Evolutionary conservation across 2,329 filamentous ascomycete genomes (phyloP).

Genomic region (Cladorrhinum sp.): DNA sequence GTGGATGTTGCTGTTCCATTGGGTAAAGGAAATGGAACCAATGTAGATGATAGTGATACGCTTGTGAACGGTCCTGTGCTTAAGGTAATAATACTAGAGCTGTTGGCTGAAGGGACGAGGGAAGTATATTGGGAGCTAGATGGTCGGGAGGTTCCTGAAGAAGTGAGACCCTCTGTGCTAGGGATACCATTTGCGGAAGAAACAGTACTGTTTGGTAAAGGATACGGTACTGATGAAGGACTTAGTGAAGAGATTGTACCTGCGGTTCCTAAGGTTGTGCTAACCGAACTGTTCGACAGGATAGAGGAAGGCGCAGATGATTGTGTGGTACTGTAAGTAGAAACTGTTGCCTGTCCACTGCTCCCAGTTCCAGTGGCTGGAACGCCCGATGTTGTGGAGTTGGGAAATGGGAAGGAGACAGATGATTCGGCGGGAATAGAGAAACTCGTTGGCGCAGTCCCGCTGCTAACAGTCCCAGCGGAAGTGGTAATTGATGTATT

Average conservation of each 20-base stretch:
- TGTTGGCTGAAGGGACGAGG: background rate
- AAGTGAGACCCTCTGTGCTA: background rate
- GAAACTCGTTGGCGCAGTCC: background rate
- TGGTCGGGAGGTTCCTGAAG: background rate
- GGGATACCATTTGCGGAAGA: background rate
- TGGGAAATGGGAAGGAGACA: background rate
- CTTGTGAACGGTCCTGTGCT: background rate
- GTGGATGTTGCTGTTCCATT: constrained; percentile 7
- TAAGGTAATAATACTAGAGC: background rate
- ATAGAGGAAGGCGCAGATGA: background rate
- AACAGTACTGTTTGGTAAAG: constrained; percentile 9
- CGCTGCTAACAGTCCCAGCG: background rate
- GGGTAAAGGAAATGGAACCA: constrained; percentile 16
- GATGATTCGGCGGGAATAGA: background rate
- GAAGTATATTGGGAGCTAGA: background rate
- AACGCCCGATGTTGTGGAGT: constrained; percentile 2
- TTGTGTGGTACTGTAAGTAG: background rate
- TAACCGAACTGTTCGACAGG: background rate
- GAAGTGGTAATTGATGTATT: background rate
- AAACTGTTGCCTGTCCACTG: background rate
- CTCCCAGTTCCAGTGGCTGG: background rate
- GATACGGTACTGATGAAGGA: constrained; percentile 3
- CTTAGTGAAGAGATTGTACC: no score
- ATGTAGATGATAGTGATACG: constrained; percentile 3
- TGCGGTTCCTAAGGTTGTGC: background rate